Evolutionary conservation across 2,329 filamentous ascomycete species (phyloP), one percentile per base, ranked within the genome.

Genomic region (Alternaria viburni): DNA sequence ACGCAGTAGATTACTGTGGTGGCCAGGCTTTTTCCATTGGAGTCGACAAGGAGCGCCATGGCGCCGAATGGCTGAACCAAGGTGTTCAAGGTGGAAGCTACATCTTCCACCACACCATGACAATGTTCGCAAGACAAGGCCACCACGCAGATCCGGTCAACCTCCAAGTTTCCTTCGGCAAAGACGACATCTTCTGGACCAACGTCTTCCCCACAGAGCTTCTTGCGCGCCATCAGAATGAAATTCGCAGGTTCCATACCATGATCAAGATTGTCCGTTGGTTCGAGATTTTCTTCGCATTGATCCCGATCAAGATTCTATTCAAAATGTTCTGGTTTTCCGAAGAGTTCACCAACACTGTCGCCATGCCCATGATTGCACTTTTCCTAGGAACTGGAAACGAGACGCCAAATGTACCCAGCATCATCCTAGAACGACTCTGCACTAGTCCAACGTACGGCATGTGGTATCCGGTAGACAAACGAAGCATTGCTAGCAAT

Each of bases 311-410:
- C 70, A 88, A 87, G 62, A 78, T 88, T 32, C 85, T 93, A 75
- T 83, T 93, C 69, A 87, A 86, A 59, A 77, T 92, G 54, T 92
- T 91, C 77, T 81, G 87, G 60, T 93, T 93, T 79, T 89, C 84
- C 59, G 84, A 86, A 10, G 89, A 91, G 59, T 93, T 93, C 73
- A 86, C 86, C 15, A 89, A 93, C 71, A 88, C 88, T 36, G 89
- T 93, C 78, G 88, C 90, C 0, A 84, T 91, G 61, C 91, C 91
- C 1, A 86, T 93, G 75, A 86, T 92, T 30, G 91, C 91, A 0
- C 81, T 93, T 1, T 93, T 93, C 73, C 82, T 93, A 0, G 91
- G 91, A 0, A 93, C 91, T 6, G 90, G 91, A 2, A 93, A 93
- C 68, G 89, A 91, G 70, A 91, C 90, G 0, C 87, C 90, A 0